Conservation (phyloP, 2,329 filamentous ascomycete species). For the Colletotrichum tabaci region DNA sequence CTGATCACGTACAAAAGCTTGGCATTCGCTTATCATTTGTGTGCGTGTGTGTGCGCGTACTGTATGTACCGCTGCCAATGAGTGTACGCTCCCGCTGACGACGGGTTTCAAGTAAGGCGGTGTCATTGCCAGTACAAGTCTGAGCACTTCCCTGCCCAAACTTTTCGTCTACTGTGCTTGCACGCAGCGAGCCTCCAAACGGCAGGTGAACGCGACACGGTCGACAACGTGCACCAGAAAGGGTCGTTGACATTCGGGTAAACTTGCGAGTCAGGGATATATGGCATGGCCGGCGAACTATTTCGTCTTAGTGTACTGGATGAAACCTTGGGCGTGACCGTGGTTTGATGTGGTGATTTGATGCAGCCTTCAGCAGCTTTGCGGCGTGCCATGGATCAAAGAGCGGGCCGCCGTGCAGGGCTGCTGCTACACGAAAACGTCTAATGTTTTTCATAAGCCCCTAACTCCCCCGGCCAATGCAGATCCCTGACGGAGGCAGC, state of each 20-base stretch:
- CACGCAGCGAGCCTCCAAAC: neutral
- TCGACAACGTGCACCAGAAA: neutral
- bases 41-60: too few relatives aligned
- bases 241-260: neutral
- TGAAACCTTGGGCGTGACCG: constrained; percentile 5
- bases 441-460: constrained; percentile 1
- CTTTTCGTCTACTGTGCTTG: neutral
- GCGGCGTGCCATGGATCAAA: neutral
- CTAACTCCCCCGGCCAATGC: neutral
- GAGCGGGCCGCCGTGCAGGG: constrained; percentile 9
- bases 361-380: constrained; percentile 7
- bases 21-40: neutral
- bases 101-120: neutral
- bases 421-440: constrained; percentile 9
- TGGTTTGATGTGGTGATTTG: constrained; percentile 19
- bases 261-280: constrained; percentile 24
- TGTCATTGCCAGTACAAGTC: neutral
- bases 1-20: constrained; percentile 11
- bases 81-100: neutral
- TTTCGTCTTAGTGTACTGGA: neutral
- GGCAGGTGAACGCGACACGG: neutral
- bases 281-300: neutral
- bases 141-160: neutral
- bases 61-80: neutral
- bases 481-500: neutral